phyloP scores from a whole-genome alignment of 441 rosid species.

The Flueggea neowawraea region DNA sequence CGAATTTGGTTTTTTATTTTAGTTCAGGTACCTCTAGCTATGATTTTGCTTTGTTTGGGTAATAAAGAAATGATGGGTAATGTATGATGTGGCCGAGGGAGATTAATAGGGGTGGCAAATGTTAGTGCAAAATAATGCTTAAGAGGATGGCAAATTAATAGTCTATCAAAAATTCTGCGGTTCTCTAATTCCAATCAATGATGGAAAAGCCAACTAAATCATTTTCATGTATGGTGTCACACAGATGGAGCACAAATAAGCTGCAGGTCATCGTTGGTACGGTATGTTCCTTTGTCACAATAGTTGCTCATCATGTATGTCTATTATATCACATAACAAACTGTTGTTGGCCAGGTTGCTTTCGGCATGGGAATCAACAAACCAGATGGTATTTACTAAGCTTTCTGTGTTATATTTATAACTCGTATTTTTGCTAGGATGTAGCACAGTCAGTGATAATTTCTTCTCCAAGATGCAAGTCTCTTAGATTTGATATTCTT shows the following conservation, averaged over 20 bases:
- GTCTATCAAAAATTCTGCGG: background rate
- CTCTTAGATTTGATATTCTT: background rate
- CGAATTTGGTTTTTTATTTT: no score
- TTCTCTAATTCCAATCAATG: slow-evolving; percentile 3
- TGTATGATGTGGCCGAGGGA: no score
- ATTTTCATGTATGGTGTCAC: slow-evolving; percentile 2
- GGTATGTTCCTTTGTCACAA: slow-evolving; percentile 42
- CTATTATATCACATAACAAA: slow-evolving; percentile 14
- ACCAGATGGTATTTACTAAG: slow-evolving; percentile 70
- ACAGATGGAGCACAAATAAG: slow-evolving; percentile 96
- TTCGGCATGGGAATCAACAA: slow-evolving; percentile 99
- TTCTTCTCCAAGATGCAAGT: background rate
- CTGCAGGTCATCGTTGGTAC: slow-evolving; percentile 98
- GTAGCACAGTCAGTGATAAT: background rate
- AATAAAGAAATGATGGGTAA: no score
- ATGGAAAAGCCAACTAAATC: background rate
- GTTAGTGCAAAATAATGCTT: no score
- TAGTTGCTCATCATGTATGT: slow-evolving; percentile 3
- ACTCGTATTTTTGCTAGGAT: background rate
- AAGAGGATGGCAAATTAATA: background rate
- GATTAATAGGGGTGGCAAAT: no score
- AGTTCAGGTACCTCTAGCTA: no score
- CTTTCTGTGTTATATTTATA: background rate
- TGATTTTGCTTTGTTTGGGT: no score
- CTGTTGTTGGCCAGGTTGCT: slow-evolving; percentile 66